A percentile compares a stretch with the other conserved stretches of the same genome.
These are phyloP conservation scores for Suillus sp. DNA, from an alignment of 768 basidiomycete genomes.

Conservation along the genomic window DNA sequence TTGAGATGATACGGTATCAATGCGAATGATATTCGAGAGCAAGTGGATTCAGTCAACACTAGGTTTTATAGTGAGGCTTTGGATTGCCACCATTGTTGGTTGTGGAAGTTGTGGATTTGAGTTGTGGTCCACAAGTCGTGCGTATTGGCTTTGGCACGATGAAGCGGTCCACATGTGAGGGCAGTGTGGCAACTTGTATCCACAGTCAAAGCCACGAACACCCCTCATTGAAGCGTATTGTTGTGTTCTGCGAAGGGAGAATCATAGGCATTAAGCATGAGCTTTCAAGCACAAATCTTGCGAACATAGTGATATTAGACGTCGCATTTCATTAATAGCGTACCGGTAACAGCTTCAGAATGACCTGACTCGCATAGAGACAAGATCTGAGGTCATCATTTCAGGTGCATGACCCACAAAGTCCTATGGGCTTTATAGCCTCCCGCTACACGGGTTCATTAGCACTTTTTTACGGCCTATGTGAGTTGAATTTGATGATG, in stretches of 20 bases:
- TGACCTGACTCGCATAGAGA: background rate
- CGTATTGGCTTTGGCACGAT: background rate
- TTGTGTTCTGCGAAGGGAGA: no score
- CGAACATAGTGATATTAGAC: background rate
- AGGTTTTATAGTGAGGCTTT: background rate
- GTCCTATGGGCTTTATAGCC: no score
- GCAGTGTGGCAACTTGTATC: background rate
- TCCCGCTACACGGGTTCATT: no score
- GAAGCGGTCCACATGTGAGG: background rate
- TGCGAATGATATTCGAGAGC: no score
- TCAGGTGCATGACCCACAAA: background rate
- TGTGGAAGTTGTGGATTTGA: background rate
- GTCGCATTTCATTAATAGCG: constrained; percentile 1
- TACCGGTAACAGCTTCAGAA: background rate
- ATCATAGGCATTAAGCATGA: background rate
- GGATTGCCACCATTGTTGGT: background rate
- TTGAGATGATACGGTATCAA: background rate
- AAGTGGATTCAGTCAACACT: background rate
- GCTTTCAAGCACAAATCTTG: background rate
- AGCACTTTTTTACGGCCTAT: no score
- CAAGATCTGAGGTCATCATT: background rate
- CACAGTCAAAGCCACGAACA: background rate
- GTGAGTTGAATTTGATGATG: no score
- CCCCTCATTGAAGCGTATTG: background rate
- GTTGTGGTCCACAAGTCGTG: background rate